phyloP scores from a whole-genome alignment of 805 yeast genomes.

The Spathaspora arborariae region DNA sequence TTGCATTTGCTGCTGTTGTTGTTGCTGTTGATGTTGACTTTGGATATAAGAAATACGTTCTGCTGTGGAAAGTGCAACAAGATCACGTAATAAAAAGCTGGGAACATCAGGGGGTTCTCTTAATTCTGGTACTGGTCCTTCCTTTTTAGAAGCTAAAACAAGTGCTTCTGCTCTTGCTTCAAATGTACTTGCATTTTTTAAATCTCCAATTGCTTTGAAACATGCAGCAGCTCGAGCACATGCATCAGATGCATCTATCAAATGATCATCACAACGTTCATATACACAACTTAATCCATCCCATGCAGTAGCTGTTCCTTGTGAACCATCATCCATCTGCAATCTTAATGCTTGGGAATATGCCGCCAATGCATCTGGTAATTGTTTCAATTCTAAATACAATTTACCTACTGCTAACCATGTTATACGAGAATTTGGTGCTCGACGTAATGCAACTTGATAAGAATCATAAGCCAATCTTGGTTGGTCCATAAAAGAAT shows the following conservation, averaged over 20 bases:
- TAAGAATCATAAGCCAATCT: conserved; percentile 52
- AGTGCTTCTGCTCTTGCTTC: conserved; percentile 44
- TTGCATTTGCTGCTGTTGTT: conserved; percentile 13
- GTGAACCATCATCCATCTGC: conserved; percentile 44
- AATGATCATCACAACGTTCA: conserved; percentile 59
- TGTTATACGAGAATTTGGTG: conserved; percentile 52
- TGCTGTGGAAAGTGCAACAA: conserved; percentile 38
- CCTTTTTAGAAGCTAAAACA: conserved; percentile 39
- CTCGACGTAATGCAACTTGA: conserved; percentile 51
- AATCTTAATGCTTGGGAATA: conserved; percentile 61
- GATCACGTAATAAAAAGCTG: conserved; percentile 34
- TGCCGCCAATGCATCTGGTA: conserved; percentile 64
- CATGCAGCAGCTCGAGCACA: conserved; percentile 49
- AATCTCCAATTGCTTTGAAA: conserved; percentile 45
- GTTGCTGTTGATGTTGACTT: conserved; percentile 24
- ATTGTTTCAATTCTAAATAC: conserved; percentile 54
- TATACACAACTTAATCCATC: conserved; percentile 61
- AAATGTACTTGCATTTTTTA: conserved; percentile 35
- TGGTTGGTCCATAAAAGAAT: conserved; percentile 43
- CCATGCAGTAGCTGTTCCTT: conserved; percentile 58
- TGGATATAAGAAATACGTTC: conserved; percentile 39
- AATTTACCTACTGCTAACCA: conserved; percentile 67
- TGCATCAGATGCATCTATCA: conserved; percentile 58
- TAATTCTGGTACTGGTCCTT: conserved; percentile 42
- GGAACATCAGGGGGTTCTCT: conserved; percentile 50